phyloP scores from a whole-genome alignment of 2,329 filamentous ascomycete species.

The Cladosporium cucumerinum region DNA sequence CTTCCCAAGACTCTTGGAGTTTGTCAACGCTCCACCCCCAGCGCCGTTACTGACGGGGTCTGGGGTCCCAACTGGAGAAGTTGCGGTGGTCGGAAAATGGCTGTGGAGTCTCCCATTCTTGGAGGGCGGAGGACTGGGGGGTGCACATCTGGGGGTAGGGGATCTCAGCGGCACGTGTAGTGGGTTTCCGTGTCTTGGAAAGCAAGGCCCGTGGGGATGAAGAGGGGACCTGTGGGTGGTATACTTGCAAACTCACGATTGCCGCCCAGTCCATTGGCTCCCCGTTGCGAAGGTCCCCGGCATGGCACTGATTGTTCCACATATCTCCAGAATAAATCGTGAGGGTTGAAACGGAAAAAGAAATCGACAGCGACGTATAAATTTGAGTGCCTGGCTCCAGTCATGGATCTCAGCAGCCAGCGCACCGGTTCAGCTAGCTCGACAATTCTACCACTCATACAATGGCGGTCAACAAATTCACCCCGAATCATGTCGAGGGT shows the following conservation, averaged over 20 bases:
- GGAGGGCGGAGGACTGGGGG: constrained; percentile 1
- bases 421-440: background rate
- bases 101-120: background rate
- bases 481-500: background rate
- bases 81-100: background rate
- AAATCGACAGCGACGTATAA: background rate
- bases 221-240: background rate
- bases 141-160: constrained; percentile 2
- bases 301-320: background rate
- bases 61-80: background rate
- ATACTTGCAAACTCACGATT: background rate
- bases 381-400: background rate
- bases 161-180: background rate
- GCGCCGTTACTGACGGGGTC: background rate
- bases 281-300: background rate
- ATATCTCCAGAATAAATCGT: background rate
- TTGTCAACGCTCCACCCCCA: background rate
- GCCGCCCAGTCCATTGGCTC: background rate
- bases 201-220: background rate
- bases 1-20: background rate
- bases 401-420: background rate
- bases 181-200: background rate
- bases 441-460: background rate
- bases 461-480: constrained; percentile 7
- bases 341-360: background rate